Percentiles rank a stretch among this genome's conserved stretches.
phyloP scores from a whole-genome alignment of 2,329 filamentous ascomycete species.

The Beauveria pseudobassiana region DNA sequence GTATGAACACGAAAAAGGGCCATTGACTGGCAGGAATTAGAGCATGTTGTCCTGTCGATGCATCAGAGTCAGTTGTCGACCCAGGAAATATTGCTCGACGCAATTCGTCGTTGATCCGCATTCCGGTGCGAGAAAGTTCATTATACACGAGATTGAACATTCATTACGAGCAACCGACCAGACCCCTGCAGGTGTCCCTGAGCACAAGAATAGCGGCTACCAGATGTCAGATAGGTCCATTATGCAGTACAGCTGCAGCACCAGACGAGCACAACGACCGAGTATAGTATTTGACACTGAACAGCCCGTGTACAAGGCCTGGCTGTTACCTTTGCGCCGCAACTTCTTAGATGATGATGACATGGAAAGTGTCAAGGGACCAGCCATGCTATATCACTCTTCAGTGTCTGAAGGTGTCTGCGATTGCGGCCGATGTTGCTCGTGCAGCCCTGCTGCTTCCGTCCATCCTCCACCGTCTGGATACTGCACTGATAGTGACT shows the following conservation, averaged over 20 bases:
- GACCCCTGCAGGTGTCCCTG: constrained; percentile 50
- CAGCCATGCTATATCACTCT: constrained; percentile 61
- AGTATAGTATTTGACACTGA: constrained; percentile 48
- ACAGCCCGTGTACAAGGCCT: constrained; percentile 76
- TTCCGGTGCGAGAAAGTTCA: constrained; percentile 58
- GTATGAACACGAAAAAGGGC: constrained; percentile 11
- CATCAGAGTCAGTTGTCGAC: not conserved
- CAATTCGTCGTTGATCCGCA: constrained; percentile 49
- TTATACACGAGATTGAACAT: constrained; percentile 43
- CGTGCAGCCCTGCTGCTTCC: constrained; percentile 70
- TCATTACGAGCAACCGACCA: constrained; percentile 57
- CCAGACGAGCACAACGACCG: constrained; percentile 54
- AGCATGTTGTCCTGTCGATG: constrained; percentile 23
- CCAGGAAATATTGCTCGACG: constrained; percentile 23
- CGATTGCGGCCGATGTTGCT: constrained; percentile 65
- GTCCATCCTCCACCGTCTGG: constrained; percentile 75
- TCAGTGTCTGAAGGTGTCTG: constrained; percentile 67
- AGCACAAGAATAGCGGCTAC: constrained; percentile 37
- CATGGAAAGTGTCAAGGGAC: constrained; percentile 21
- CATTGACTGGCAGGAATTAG: constrained; percentile 33
- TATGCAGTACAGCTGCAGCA: constrained; percentile 74
- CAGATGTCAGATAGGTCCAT: constrained; percentile 49
- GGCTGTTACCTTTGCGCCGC: constrained; percentile 67
- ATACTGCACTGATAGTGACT: constrained; percentile 70
- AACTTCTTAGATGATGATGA: constrained; percentile 67